Evolutionary conservation across 2,329 filamentous ascomycete species (phyloP), one percentile per base, ranked within the genome.

Genomic region (Botrytis pseudocinerea): DNA sequence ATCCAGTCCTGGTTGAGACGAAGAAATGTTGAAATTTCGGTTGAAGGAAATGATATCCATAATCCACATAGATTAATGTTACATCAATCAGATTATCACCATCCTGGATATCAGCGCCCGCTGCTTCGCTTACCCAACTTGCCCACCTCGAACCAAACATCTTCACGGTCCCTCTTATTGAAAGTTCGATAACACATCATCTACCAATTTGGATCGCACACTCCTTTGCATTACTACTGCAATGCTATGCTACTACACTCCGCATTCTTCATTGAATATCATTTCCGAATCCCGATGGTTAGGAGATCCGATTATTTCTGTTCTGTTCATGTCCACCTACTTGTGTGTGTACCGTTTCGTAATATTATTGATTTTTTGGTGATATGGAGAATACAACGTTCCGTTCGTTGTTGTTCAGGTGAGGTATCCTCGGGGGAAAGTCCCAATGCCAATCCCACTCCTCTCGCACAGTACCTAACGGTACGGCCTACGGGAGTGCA

Each of bases 161-260:
- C 48, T 61, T 61, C 42, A 35, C 12, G 2, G n/a, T 66, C 48
- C 32, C 25, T n/a, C 35, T 66, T 46, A 44, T 60, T 44, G 66
- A 69, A 60, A 69, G 66, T 69, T 57, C 44, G 32, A 71, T 63
- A 71, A 51, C 48, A 64, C 38, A 63, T 42, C 38, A 28, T n/a
- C 60, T 44, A 44, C 61, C n/a, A 42, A 70, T 70, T 28, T 38
- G 54, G 40, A 59, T 57, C 46, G 44, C 22, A 42, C 35, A 16
- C 16, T 42, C 18, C 35, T 42, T 18, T 18, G 44, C 6, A 32
- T 44, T 57, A 22, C 46, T 28, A 25, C 62, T 48, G 38, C 32
- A 70, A 22, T 44, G n/a, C 46, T 25, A 16, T 63, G 32, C 59
- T 25, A 64, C 60, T 57, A 40, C 48, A 25, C 70, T 59, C 61